Percentiles rank a stretch among this genome's conserved stretches.
Conservation (phyloP, 2,329 filamentous ascomycete species). For the Lachnellula hyalina region DNA sequence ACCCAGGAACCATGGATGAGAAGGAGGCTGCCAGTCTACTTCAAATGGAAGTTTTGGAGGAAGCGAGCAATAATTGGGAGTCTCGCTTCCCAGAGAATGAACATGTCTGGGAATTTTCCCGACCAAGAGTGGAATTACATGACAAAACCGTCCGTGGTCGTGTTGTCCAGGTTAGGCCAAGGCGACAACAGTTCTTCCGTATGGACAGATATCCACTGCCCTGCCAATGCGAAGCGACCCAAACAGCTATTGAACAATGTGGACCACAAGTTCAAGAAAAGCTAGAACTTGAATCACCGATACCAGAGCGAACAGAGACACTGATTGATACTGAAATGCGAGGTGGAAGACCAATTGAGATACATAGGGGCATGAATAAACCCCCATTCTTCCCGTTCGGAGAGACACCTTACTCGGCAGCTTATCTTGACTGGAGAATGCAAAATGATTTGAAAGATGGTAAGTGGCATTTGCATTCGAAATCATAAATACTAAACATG, state of each 20-base stretch:
- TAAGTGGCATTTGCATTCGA: neutral
- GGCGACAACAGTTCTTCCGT: slow-evolving; percentile 16
- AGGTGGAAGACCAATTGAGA: slow-evolving; percentile 2
- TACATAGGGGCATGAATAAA: slow-evolving; percentile 9
- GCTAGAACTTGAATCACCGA: neutral
- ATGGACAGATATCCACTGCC: slow-evolving; percentile 20
- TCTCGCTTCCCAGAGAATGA: slow-evolving; percentile 23
- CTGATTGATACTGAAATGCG: neutral
- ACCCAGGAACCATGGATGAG: slow-evolving; percentile 2
- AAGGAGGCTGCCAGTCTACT: slow-evolving; percentile 16
- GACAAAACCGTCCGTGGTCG: neutral
- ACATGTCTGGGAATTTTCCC: slow-evolving; percentile 26
- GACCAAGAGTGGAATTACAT: neutral
- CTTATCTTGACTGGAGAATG: slow-evolving; percentile 22
- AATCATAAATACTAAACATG: slow-evolving; percentile 2
- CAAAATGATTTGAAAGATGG: slow-evolving; percentile 24
- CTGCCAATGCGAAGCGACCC: slow-evolving; percentile 14
- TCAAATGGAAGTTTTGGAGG: slow-evolving; percentile 26
- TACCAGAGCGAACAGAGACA: neutral
- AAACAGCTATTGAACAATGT: slow-evolving; percentile 12
- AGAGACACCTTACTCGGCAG: slow-evolving; percentile 26
- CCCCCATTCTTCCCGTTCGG: slow-evolving; percentile 25
- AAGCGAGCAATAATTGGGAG: slow-evolving; percentile 28
- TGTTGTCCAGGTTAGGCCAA: neutral
- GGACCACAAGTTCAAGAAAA: slow-evolving; percentile 12